Base-by-base conservation (phyloP, 148 eudicot species). In the Limonium bicolor region DNA sequence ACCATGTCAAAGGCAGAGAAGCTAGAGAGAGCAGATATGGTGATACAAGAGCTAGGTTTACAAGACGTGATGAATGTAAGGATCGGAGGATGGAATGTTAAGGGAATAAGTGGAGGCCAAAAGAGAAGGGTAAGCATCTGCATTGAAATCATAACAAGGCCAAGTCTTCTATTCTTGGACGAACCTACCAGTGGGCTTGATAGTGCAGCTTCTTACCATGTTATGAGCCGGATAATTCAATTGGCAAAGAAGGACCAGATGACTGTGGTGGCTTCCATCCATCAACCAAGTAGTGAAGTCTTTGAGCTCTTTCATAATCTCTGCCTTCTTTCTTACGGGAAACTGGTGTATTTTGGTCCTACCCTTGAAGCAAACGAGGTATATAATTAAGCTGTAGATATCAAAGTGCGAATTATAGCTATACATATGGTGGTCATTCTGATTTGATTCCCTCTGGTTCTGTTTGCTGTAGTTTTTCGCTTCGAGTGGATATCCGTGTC, bases 131-230 rank as follows among this genome's bases (percentile, higher is more conserved):
- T 86, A 1, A 86, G 84, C 68, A 86, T 85, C 26, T 77, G 85
- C 53, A 71, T 80, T 23, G 95, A 84, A 49, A 68, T 76, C 47
- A 38, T 84, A 4, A 81, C 76, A 0, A 62, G 59, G 27, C 95
- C 95, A 0, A 65, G 51, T 20, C 78, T 80, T 8, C 71, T 86
- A 10, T 77, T 86, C 49, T 67, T 86, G 1, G 93, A 81, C 20
- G 92, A 86, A 63, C 95, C 92, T 1, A 86, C 95, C 0, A 86
- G 93, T 30, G 95, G 95, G 1, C 70, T 86, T 41, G 95, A 86
- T 25, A 86, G 69, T 36, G 71, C 71, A 1, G 67, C 71, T 1
- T 68, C 73, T 21, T 68, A 52, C 50, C 73, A 68, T 27, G 68
- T 68, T 30, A 68, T 62, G 60, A 49, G 24, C 14, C 68, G 50